These are phyloP conservation scores for Phoma sp. DNA, from an alignment of 2,329 filamentous ascomycete genomes.

Conservation along the genomic window DNA sequence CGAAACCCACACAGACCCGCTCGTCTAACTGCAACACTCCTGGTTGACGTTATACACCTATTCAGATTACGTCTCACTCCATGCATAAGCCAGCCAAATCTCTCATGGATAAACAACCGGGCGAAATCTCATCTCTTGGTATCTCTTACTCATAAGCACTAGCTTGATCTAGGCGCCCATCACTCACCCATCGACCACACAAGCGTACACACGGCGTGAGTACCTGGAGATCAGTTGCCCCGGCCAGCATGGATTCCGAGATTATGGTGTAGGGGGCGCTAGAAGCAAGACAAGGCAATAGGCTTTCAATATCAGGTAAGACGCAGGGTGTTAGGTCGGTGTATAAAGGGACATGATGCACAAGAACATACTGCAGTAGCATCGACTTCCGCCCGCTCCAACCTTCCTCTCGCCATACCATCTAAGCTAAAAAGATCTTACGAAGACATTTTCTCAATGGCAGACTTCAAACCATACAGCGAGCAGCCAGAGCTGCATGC, in stretches of 20 bases:
- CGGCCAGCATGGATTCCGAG: background rate
- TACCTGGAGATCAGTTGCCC: background rate
- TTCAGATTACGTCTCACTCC: too few relatives aligned
- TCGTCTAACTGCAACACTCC: background rate
- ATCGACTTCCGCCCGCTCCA: too few relatives aligned
- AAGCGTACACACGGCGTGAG: background rate
- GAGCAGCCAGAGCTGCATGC: conserved; percentile 35
- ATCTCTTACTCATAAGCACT: conserved; percentile 6
- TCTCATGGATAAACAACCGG: too few relatives aligned
- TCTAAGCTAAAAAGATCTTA: background rate
- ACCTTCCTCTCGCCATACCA: too few relatives aligned
- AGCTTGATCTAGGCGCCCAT: conserved; percentile 2
- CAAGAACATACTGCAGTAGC: background rate
- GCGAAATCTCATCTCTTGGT: background rate
- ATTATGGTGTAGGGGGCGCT: background rate
- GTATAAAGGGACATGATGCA: conserved; percentile 3
- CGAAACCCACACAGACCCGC: background rate
- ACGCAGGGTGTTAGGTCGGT: background rate
- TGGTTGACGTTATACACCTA: background rate
- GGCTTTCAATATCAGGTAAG: background rate
- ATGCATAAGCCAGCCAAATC: too few relatives aligned
- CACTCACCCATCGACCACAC: background rate
- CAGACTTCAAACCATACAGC: conserved; percentile 26
- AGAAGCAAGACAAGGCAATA: background rate
- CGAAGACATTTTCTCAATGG: conserved; percentile 18